These are phyloP conservation scores for Pichia paraexigua DNA, from an alignment of 805 yeast species.

Conservation along the genomic window DNA sequence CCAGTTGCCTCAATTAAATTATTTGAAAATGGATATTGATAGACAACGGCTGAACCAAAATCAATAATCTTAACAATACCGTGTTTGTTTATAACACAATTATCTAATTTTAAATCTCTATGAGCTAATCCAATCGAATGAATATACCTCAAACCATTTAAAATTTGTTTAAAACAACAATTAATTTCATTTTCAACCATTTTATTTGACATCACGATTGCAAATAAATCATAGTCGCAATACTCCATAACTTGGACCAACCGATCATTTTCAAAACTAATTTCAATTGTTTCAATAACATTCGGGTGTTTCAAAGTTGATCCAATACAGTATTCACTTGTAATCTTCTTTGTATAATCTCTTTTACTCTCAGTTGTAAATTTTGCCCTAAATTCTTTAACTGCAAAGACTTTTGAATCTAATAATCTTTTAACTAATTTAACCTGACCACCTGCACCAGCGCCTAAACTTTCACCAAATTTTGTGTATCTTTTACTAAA, in stretches of 20 bases:
- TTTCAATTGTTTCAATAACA: slow-evolving; percentile 85
- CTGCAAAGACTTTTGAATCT: slow-evolving; percentile 76
- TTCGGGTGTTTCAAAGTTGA: slow-evolving; percentile 84
- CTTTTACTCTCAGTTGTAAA: slow-evolving; percentile 66
- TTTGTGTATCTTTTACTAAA: slow-evolving; percentile 71
- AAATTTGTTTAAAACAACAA: slow-evolving; percentile 84
- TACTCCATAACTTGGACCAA: slow-evolving; percentile 91
- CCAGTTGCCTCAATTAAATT: slow-evolving; percentile 71
- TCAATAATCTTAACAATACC: slow-evolving; percentile 89
- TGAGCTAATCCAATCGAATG: slow-evolving; percentile 86
- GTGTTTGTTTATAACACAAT: slow-evolving; percentile 74
- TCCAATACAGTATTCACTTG: slow-evolving; percentile 92
- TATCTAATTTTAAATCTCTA: slow-evolving; percentile 85
- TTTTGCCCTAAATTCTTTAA: slow-evolving; percentile 80
- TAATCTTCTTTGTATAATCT: slow-evolving; percentile 86
- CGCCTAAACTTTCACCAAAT: slow-evolving; percentile 81
- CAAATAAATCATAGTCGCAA: slow-evolving; percentile 87
- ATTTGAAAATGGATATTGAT: slow-evolving; percentile 75
- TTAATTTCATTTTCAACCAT: slow-evolving; percentile 74
- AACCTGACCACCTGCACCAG: slow-evolving; percentile 94
- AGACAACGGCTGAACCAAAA: slow-evolving; percentile 90
- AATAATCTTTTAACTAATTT: slow-evolving; percentile 58
- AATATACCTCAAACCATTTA: slow-evolving; percentile 72
- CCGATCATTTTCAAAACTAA: slow-evolving; percentile 79
- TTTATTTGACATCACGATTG: slow-evolving; percentile 88